Evolutionary conservation across 139 green algal genomes (phyloP), one percentile per base, ranked within the genome.

Genomic region (Tetraselmis striata): DNA sequence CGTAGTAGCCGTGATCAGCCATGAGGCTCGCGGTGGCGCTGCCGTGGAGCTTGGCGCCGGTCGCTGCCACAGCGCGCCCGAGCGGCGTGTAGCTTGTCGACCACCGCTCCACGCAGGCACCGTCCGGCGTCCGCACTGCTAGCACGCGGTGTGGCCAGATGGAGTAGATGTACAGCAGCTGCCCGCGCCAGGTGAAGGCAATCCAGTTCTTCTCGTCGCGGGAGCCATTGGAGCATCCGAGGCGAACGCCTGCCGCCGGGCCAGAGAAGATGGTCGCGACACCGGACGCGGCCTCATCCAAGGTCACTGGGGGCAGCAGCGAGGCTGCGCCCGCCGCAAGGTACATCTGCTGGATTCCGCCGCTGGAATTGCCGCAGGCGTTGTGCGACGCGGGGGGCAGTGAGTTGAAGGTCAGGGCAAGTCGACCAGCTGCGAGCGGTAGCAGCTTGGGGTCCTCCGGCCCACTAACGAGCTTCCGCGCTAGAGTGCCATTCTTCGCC

Each of bases 201-300:
- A 82, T 82, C 78, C 78, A 82, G 25, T 82, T 82, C 78, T 82
- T 82, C 78, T 82, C 78, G 18, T 28, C 24, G 32, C 27, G 32
- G 27, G 77, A 59, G 26, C 28, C 30, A 28, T 32, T 58, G 77
- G 23, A 11, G 75, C 75, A 79, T 23, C 28, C 75, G 28, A 30
- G 28, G 22, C 75, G 75, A 22, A 30, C 28, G 18, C 27, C 75
- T 30, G 27, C 75, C 18, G 75, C 27, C 18, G 5, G 27, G 27
- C 23, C 27, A n/a, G n/a, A n/a, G n/a, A n/a, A n/a, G n/a, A n/a
- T n/a, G n/a, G n/a, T n/a, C n/a, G n/a, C n/a, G n/a, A n/a, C n/a
- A n/a, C n/a, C n/a, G n/a, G n/a, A n/a, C n/a, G n/a, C n/a, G n/a
- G n/a, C n/a, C n/a, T n/a, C n/a, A n/a, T n/a, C n/a, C n/a, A n/a